Evolutionary conservation across 768 basidiomycete genomes (phyloP).

Genomic region (Serpula lacrymans): DNA sequence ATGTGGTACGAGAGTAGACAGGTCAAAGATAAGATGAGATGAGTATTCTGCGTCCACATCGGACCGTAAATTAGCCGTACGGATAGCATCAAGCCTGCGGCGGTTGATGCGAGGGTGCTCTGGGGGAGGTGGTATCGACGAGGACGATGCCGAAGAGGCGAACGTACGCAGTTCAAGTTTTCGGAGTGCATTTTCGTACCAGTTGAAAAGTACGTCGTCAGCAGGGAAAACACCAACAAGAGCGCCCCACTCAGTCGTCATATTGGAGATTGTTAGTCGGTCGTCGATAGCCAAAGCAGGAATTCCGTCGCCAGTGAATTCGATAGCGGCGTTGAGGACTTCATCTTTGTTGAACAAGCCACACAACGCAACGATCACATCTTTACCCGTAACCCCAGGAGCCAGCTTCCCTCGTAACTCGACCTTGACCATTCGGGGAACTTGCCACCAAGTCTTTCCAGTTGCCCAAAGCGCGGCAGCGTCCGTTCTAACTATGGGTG

Average conservation of each 20-base stretch:
- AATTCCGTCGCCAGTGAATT: slow-evolving; percentile 91
- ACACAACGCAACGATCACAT: slow-evolving; percentile 95
- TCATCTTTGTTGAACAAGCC: slow-evolving; percentile 96
- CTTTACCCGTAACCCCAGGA: slow-evolving; percentile 94
- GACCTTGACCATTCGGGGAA: slow-evolving; percentile 94
- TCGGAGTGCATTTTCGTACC: slow-evolving; percentile 77
- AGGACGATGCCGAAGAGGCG: slow-evolving; percentile 42
- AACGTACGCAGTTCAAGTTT: slow-evolving; percentile 79
- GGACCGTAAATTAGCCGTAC: slow-evolving; percentile 50
- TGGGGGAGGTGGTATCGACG: slow-evolving; percentile 64
- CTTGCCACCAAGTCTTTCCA: slow-evolving; percentile 99
- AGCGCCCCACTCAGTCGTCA: slow-evolving; percentile 99
- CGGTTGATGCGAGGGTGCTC: slow-evolving; percentile 87
- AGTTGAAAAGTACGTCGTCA: slow-evolving; percentile 74
- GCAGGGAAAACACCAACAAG: slow-evolving; percentile 94
- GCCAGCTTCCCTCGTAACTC: slow-evolving; percentile 80
- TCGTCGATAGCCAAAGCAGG: slow-evolving; percentile 80
- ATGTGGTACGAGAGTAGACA: slow-evolving; percentile 91
- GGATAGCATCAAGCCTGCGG: slow-evolving; percentile 62
- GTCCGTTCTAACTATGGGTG: slow-evolving; percentile 94
- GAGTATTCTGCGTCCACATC: slow-evolving; percentile 81
- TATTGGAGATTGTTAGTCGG: slow-evolving; percentile 95
- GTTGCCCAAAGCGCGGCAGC: slow-evolving; percentile 97
- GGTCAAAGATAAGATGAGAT: slow-evolving; percentile 85
- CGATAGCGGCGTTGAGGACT: slow-evolving; percentile 94